A percentile compares a stretch with the other conserved stretches of the same genome.
phyloP scores from a whole-genome alignment of 768 basidiomycete species.

The Termitomyces sp. region DNA sequence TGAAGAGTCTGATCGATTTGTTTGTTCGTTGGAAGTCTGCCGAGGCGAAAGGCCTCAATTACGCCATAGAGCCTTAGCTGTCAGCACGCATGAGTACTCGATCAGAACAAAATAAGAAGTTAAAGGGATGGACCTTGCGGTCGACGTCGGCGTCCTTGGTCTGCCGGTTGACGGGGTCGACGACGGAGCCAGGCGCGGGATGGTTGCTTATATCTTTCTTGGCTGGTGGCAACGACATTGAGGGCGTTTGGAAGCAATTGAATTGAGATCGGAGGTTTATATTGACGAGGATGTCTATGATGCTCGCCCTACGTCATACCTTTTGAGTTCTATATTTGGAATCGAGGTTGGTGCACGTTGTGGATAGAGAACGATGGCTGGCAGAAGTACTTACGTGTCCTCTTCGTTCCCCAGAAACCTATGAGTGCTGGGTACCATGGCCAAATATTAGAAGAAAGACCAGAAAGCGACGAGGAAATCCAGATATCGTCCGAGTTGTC shows the following conservation, averaged over 20 bases:
- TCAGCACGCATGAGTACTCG: neutral
- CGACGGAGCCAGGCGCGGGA: conserved; percentile 57
- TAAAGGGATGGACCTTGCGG: conserved; percentile 52
- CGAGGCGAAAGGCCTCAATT: conserved; percentile 75
- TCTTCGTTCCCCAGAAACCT: no score
- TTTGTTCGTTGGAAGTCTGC: conserved; percentile 72
- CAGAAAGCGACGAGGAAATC: no score
- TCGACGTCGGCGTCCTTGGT: conserved; percentile 72
- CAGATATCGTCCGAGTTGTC: no score
- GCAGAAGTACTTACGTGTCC: no score
- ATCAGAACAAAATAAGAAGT: neutral
- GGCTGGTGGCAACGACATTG: conserved; percentile 68
- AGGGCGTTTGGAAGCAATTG: neutral
- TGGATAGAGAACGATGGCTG: no score
- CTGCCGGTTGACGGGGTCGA: conserved; percentile 58
- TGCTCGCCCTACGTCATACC: conserved; percentile 10
- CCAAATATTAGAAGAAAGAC: no score
- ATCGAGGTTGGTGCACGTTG: neutral
- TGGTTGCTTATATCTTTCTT: conserved; percentile 56
- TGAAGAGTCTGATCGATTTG: conserved; percentile 75
- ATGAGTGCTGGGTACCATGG: no score
- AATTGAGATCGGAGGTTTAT: neutral
- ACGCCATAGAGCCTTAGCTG: conserved; percentile 78
- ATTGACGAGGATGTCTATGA: conserved; percentile 4
- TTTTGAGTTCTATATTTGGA: neutral